These are phyloP conservation scores for Monosporascus sp. DNA, from an alignment of 2,329 filamentous ascomycete genomes.

Conservation along the genomic window DNA sequence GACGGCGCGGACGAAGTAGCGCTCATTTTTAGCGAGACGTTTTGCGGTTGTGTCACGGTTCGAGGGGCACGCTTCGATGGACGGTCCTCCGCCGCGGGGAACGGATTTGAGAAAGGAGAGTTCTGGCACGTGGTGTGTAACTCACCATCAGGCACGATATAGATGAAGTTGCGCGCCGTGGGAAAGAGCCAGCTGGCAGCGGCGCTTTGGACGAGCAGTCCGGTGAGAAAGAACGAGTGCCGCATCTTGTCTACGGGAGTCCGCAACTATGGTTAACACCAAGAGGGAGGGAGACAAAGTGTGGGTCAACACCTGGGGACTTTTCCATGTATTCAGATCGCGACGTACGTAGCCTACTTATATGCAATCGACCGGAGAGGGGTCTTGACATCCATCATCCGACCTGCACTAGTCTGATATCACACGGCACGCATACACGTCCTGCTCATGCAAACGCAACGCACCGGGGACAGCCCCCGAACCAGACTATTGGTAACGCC, in stretches of 20 bases:
- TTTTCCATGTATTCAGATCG: not conserved
- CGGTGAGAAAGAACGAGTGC: not conserved
- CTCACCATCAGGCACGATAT: slow-evolving; percentile 26
- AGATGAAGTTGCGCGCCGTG: slow-evolving; percentile 24
- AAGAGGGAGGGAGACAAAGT: too few relatives aligned
- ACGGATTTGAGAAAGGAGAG: too few relatives aligned
- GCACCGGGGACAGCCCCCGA: not conserved
- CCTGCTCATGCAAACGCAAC: not conserved
- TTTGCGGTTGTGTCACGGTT: too few relatives aligned
- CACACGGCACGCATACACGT: too few relatives aligned
- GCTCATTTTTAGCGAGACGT: too few relatives aligned
- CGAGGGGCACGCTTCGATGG: too few relatives aligned
- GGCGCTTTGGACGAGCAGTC: not conserved
- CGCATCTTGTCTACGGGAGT: not conserved
- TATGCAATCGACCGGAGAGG: not conserved
- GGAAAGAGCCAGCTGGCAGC: not conserved
- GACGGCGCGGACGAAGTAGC: too few relatives aligned
- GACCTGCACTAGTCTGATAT: too few relatives aligned
- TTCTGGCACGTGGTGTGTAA: not conserved
- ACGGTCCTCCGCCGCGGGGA: too few relatives aligned
- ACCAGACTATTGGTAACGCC: not conserved
- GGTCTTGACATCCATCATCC: too few relatives aligned
- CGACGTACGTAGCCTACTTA: not conserved
- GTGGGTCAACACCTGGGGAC: too few relatives aligned
- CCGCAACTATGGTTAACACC: too few relatives aligned